Evolutionary conservation across 2,329 filamentous ascomycete genomes (phyloP).

Genomic region (Scopulariopsis brevicaulis): DNA sequence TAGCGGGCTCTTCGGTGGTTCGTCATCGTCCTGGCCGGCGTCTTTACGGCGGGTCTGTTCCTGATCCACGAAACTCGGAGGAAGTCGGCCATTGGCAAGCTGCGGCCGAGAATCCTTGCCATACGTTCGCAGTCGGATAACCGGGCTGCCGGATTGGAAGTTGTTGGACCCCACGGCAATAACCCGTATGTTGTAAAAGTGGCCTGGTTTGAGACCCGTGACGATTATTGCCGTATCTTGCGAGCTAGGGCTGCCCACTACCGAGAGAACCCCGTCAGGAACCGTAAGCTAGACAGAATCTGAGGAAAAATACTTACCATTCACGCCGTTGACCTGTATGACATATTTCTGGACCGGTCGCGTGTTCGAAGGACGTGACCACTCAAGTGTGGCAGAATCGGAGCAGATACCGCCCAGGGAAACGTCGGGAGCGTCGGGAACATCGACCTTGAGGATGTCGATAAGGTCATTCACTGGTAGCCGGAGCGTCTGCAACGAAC

Average conservation of each 20-base stretch:
- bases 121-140: conserved; percentile 75
- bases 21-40: conserved; percentile 32
- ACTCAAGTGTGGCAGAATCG: conserved; percentile 81
- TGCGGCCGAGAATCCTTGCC: conserved; percentile 52
- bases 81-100: conserved; percentile 42
- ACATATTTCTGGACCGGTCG: conserved; percentile 73
- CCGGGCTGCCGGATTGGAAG: conserved; percentile 79
- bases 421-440: conserved; percentile 79
- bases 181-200: conserved; percentile 88
- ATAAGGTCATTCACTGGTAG: conserved; percentile 89
- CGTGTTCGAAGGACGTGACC: conserved; percentile 61
- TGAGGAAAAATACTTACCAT: conserved; percentile 44
- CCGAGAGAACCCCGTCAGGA: background rate
- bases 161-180: conserved; percentile 85
- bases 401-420: conserved; percentile 82
- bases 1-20: conserved; percentile 36
- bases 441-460: conserved; percentile 83
- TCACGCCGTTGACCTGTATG: conserved; percentile 87
- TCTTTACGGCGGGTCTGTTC: conserved; percentile 29
- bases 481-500: conserved; percentile 78
- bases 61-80: conserved; percentile 42
- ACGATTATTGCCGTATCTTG: conserved; percentile 73
- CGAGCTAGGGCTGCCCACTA: conserved; percentile 72
- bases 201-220: conserved; percentile 72
- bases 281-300: background rate